A percentile compares a stretch with the other conserved stretches of the same genome.
Conservation (phyloP, 495 filamentous ascomycete species). For the Podospora sp. region DNA sequence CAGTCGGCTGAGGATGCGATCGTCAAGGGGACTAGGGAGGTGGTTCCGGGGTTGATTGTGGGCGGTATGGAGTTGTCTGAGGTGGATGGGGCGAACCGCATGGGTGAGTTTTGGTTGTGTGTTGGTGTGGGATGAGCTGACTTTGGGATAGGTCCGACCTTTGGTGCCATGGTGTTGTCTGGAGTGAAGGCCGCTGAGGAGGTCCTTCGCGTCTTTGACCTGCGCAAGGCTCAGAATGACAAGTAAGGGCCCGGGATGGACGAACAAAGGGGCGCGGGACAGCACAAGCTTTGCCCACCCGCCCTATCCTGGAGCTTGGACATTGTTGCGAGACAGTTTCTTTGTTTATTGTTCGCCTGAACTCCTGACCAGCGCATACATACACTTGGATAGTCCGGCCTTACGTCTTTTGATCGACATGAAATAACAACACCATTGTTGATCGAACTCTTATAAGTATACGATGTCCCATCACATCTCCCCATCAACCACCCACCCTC, state of each 20-base stretch:
- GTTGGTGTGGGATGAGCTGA: constrained; percentile 11
- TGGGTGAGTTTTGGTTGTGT: constrained; percentile 54
- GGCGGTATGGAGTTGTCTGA: constrained; percentile 92
- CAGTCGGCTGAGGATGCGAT: constrained; percentile 86
- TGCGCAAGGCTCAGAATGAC: constrained; percentile 64
- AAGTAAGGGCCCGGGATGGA: constrained; percentile 10
- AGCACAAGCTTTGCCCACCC: too few relatives aligned
- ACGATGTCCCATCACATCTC: too few relatives aligned
- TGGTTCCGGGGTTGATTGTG: constrained; percentile 84
- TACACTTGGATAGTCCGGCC: too few relatives aligned
- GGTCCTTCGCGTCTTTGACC: constrained; percentile 73
- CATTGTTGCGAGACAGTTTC: too few relatives aligned
- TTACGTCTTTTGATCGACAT: too few relatives aligned
- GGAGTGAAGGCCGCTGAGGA: constrained; percentile 91
- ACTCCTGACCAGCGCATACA: too few relatives aligned
- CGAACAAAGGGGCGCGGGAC: not conserved
- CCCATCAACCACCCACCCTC: too few relatives aligned
- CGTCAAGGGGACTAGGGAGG: constrained; percentile 83
- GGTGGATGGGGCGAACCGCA: constrained; percentile 85
- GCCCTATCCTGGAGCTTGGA: too few relatives aligned
- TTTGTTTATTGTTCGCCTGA: too few relatives aligned
- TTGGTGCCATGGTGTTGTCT: constrained; percentile 79
- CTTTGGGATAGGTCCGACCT: constrained; percentile 48
- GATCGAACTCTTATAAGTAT: too few relatives aligned
- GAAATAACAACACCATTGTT: too few relatives aligned